phyloP scores from a whole-genome alignment of 139 green algal genomes.

The Monoraphidium neglectum region DNA sequence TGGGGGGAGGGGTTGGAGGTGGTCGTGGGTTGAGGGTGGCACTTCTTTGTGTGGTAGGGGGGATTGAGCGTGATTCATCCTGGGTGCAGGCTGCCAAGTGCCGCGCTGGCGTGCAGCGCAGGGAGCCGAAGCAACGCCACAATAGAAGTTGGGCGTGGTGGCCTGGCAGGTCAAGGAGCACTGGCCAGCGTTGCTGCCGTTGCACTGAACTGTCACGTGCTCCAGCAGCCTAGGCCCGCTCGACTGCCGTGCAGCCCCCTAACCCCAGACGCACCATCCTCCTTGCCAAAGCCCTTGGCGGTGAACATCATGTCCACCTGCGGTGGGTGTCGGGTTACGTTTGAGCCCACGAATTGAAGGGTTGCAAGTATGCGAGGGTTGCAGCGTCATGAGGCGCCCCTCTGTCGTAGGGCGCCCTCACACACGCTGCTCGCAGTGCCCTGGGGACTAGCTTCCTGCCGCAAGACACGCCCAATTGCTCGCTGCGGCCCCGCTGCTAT shows the following conservation, averaged over 20 bases:
- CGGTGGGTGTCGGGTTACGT: too few species aligned
- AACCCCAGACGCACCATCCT: slow-evolving; percentile 17
- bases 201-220: background rate
- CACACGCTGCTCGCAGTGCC: background rate
- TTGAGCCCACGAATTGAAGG: too few species aligned
- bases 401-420: background rate
- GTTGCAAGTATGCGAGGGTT: background rate
- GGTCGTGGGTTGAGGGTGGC: too few species aligned
- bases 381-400: background rate
- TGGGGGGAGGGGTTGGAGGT: background rate
- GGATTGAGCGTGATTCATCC: too few species aligned
- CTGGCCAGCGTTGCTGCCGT: background rate
- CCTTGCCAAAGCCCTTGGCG: slow-evolving; percentile 46
- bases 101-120: background rate
- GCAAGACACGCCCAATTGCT: background rate
- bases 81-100: background rate
- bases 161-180: background rate
- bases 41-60: too few species aligned
- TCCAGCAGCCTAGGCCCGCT: background rate
- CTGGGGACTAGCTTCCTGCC: background rate
- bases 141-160: background rate
- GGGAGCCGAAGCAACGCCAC: background rate
- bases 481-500: background rate
- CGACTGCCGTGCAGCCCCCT: too few species aligned
- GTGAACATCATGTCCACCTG: slow-evolving; percentile 55